phyloP scores from a whole-genome alignment of 169 alveolate genomes.

The Toxoplasma gondii region DNA sequence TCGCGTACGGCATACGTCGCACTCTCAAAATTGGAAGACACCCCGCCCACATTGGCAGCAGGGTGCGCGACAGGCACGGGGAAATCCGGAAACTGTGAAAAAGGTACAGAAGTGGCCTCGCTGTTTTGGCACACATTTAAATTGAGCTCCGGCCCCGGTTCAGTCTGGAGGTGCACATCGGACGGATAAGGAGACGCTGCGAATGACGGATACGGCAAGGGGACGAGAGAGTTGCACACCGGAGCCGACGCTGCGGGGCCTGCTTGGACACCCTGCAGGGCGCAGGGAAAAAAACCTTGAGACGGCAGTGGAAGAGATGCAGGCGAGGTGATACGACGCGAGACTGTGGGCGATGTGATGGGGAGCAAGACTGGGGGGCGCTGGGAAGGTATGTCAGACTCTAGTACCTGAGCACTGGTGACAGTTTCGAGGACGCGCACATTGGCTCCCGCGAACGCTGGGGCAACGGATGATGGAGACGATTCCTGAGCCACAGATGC shows the following conservation, averaged over 20 bases:
- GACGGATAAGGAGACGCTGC: neutral
- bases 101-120: too few relatives aligned
- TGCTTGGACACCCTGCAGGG: neutral
- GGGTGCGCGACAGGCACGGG: too few relatives aligned
- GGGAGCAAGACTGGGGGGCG: neutral
- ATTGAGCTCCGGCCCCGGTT: neutral
- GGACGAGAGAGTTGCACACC: neutral
- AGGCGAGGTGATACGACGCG: neutral
- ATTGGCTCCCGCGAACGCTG: neutral
- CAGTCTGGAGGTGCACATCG: neutral
- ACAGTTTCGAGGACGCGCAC: neutral
- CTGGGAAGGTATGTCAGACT: neutral
- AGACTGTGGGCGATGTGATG: neutral
- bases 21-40: too few relatives aligned
- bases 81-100: too few relatives aligned
- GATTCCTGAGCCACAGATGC: neutral
- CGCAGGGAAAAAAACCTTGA: neutral
- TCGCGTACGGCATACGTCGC: too few relatives aligned
- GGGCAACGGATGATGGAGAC: neutral
- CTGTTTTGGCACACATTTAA: too few relatives aligned
- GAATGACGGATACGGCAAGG: neutral
- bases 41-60: too few relatives aligned
- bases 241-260: neutral
- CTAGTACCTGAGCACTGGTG: too few relatives aligned
- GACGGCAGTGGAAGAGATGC: too few relatives aligned